A percentile compares a stretch with the other conserved stretches of the same genome.
These are phyloP conservation scores for Aspergillus affinis DNA, from an alignment of 495 filamentous ascomycete genomes.

Conservation along the genomic window DNA sequence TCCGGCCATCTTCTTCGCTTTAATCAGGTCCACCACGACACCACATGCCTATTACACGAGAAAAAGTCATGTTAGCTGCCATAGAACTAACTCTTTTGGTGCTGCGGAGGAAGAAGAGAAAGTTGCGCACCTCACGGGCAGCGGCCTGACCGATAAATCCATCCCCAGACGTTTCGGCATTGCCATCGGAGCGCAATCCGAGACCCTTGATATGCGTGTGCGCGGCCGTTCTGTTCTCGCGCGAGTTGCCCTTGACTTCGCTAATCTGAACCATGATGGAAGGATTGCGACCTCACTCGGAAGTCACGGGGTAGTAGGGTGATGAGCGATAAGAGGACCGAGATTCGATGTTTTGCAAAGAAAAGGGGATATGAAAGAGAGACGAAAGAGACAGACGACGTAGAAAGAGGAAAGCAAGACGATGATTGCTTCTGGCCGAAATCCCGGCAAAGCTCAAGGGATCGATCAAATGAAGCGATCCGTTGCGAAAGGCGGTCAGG, in stretches of 20 bases:
- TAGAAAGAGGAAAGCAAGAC: slow-evolving; percentile 5
- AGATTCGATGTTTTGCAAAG: not conserved
- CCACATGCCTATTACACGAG: slow-evolving; percentile 70
- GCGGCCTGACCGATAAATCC: slow-evolving; percentile 88
- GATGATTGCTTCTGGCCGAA: slow-evolving; percentile 33
- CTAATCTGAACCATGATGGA: slow-evolving; percentile 84
- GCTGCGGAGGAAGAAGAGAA: slow-evolving; percentile 1
- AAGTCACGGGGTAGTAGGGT: slow-evolving; percentile 19
- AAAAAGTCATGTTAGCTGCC: slow-evolving; percentile 15
- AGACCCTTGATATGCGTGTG: slow-evolving; percentile 97
- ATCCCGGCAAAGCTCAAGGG: slow-evolving; percentile 35
- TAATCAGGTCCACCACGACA: slow-evolving; percentile 91
- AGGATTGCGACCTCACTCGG: slow-evolving; percentile 26
- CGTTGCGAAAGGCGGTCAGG: slow-evolving; percentile 41
- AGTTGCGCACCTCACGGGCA: slow-evolving; percentile 71
- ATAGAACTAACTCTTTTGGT: not conserved
- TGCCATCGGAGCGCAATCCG: slow-evolving; percentile 78
- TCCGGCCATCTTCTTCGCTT: slow-evolving; percentile 94
- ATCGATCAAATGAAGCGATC: slow-evolving; percentile 32
- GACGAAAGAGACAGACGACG: slow-evolving; percentile 15
- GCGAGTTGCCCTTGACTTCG: slow-evolving; percentile 92
- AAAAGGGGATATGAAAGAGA: slow-evolving; percentile 14
- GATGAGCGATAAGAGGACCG: slow-evolving; percentile 11
- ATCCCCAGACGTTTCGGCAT: slow-evolving; percentile 69
- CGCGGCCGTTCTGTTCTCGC: slow-evolving; percentile 92